These are phyloP conservation scores for Aspergillus taichungensis DNA, from an alignment of 495 filamentous ascomycete species.

Conservation along the genomic window DNA sequence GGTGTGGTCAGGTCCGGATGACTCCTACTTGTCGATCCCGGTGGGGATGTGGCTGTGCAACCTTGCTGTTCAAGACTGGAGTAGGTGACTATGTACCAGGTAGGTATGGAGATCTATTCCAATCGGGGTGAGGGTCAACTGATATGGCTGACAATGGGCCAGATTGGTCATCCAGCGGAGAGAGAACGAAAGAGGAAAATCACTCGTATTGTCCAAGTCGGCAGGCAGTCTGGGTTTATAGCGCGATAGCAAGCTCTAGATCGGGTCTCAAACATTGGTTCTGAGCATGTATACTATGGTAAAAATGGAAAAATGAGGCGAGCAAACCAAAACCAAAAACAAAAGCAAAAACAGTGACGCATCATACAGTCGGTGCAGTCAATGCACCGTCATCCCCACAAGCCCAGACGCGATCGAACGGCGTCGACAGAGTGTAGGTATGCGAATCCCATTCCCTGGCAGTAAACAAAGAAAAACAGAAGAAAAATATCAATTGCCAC, in stretches of 20 bases:
- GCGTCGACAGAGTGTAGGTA: constrained; percentile 12
- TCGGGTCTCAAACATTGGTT: constrained; percentile 18
- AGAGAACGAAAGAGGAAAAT: no score
- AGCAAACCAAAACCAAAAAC: constrained; percentile 11
- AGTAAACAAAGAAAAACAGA: constrained; percentile 10
- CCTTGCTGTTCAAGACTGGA: no score
- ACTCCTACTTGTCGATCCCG: no score
- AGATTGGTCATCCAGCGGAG: no score
- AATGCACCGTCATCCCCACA: constrained; percentile 9
- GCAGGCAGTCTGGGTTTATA: no score
- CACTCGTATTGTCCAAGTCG: no score
- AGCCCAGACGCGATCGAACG: constrained; percentile 9
- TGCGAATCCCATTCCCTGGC: constrained; percentile 21
- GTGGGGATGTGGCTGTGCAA: no score
- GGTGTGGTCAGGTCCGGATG: no score
- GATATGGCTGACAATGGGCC: no score
- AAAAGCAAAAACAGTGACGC: constrained; percentile 11
- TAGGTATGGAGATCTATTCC: no score
- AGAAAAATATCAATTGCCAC: neutral
- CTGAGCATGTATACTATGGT: constrained; percentile 24
- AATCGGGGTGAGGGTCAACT: no score
- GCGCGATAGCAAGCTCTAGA: constrained; percentile 16
- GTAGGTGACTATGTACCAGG: no score
- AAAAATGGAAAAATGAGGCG: constrained; percentile 12
- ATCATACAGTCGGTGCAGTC: constrained; percentile 9